phyloP scores from a whole-genome alignment of 2,329 filamentous ascomycete species.

The Fusarium falciforme region DNA sequence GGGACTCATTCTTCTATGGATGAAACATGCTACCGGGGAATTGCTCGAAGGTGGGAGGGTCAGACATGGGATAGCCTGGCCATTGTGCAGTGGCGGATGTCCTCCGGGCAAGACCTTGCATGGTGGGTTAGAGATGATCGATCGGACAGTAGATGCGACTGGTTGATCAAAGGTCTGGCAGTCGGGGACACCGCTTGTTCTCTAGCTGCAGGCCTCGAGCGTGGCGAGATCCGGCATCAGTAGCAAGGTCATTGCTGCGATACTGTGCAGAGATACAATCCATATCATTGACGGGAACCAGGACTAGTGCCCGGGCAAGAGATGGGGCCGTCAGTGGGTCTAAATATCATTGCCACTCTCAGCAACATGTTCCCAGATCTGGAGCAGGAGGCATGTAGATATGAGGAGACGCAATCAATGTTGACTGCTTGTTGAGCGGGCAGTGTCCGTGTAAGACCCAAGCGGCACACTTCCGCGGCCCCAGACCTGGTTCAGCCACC shows the following conservation, averaged over 20 bases:
- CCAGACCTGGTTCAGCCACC: not conserved
- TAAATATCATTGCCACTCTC: not conserved
- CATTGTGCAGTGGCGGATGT: constrained; percentile 11
- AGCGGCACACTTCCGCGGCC: constrained; percentile 8
- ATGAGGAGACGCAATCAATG: constrained; percentile 1
- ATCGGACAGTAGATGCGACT: constrained; percentile 26
- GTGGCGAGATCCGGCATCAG: constrained; percentile 16
- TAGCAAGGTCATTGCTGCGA: not conserved
- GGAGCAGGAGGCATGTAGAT: not conserved
- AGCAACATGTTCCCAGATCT: constrained; percentile 1
- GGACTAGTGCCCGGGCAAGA: constrained; percentile 17
- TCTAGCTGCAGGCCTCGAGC: constrained; percentile 18
- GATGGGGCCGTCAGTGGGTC: constrained; percentile 3
- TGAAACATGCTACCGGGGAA: constrained; percentile 33
- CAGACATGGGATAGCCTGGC: constrained; percentile 16
- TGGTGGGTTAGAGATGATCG: constrained; percentile 13
- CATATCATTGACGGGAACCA: constrained; percentile 10
- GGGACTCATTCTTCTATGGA: constrained; percentile 15
- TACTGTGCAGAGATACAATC: constrained; percentile 2
- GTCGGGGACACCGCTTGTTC: constrained; percentile 18
- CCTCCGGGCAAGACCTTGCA: constrained; percentile 1
- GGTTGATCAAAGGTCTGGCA: constrained; percentile 1
- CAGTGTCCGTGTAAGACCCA: constrained; percentile 1
- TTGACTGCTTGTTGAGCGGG: not conserved
- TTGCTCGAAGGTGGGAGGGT: constrained; percentile 5